Conservation (phyloP, 495 filamentous ascomycete species). For the Penicillium chermesinum region DNA sequence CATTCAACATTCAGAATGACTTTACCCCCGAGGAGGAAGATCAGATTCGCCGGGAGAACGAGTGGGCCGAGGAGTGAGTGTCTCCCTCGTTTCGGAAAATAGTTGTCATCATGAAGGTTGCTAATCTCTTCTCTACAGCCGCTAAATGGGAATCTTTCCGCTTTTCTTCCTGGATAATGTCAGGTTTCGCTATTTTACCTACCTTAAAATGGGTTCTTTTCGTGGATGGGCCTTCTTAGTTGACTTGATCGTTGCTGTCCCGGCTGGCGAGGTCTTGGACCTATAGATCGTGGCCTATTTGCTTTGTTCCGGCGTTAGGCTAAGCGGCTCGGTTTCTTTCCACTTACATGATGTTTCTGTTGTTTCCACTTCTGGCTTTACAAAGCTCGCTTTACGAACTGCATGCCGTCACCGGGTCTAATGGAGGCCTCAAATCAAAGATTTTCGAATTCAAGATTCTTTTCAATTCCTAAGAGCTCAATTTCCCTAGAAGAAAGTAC, state of each 20-base stretch:
- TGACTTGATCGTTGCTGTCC: background rate
- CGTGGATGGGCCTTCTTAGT: background rate
- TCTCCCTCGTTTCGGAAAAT: background rate
- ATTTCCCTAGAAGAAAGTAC: too few relatives aligned
- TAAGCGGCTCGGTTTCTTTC: background rate
- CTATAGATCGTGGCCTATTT: background rate
- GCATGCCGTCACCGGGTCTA: background rate
- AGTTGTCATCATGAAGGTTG: too few relatives aligned
- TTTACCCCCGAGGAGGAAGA: slow-evolving; percentile 73
- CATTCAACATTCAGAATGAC: slow-evolving; percentile 71
- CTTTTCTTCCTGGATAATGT: background rate
- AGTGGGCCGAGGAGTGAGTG: slow-evolving; percentile 66
- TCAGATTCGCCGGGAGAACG: slow-evolving; percentile 66
- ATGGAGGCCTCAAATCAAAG: background rate
- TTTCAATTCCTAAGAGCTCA: too few relatives aligned
- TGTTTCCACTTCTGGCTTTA: background rate
- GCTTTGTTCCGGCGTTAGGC: slow-evolving; percentile 4
- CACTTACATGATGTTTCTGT: background rate
- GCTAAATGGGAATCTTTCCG: slow-evolving; percentile 22
- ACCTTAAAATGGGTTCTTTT: background rate
- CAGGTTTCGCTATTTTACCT: background rate
- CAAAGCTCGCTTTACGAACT: background rate
- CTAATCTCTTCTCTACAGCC: too few relatives aligned
- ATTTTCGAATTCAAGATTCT: background rate
- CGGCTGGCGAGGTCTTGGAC: background rate